These are phyloP conservation scores for Apiosordaria backusii DNA, from an alignment of 495 filamentous ascomycete species.

Conservation along the genomic window DNA sequence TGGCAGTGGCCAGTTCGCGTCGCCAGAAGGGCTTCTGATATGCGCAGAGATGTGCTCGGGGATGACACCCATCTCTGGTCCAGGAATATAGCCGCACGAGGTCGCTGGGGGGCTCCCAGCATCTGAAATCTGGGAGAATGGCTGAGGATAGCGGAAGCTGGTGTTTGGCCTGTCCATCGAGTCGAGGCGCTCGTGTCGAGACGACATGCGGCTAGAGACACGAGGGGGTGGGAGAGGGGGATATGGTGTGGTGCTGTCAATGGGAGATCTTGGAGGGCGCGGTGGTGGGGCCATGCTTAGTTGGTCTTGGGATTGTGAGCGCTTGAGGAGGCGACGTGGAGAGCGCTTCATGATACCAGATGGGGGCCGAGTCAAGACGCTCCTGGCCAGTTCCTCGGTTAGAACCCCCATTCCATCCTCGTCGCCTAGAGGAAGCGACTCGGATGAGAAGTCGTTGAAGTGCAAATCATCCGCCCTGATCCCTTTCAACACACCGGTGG, in stretches of 20 bases:
- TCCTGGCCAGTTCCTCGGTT: constrained; percentile 13
- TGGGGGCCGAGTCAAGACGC: constrained; percentile 19
- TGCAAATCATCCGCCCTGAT: constrained; percentile 63
- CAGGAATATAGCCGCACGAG: constrained; percentile 28
- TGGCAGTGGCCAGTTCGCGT: constrained; percentile 47
- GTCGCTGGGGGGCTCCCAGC: constrained; percentile 27
- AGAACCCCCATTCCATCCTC: constrained; percentile 21
- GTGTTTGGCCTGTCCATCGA: constrained; percentile 40
- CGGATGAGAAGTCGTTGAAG: constrained; percentile 59
- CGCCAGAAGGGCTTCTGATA: constrained; percentile 46
- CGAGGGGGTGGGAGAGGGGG: constrained; percentile 42
- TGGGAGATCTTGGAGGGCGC: constrained; percentile 47
- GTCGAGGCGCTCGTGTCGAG: constrained; percentile 42
- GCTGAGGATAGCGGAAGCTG: constrained; percentile 41
- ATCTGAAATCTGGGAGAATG: constrained; percentile 29
- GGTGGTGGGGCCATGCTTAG: constrained; percentile 41
- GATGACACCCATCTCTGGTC: constrained; percentile 30
- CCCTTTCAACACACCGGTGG: constrained; percentile 53
- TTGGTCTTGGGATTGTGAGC: constrained; percentile 47
- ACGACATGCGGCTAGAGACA: constrained; percentile 48
- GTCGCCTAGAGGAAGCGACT: constrained; percentile 39
- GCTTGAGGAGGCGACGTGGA: constrained; percentile 36
- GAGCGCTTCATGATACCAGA: constrained; percentile 25
- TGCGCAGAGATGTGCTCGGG: constrained; percentile 30
- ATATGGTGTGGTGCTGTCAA: constrained; percentile 30